Evolutionary conservation across 441 rosid genomes (phyloP).

Genomic region (Populus hybrid): DNA sequence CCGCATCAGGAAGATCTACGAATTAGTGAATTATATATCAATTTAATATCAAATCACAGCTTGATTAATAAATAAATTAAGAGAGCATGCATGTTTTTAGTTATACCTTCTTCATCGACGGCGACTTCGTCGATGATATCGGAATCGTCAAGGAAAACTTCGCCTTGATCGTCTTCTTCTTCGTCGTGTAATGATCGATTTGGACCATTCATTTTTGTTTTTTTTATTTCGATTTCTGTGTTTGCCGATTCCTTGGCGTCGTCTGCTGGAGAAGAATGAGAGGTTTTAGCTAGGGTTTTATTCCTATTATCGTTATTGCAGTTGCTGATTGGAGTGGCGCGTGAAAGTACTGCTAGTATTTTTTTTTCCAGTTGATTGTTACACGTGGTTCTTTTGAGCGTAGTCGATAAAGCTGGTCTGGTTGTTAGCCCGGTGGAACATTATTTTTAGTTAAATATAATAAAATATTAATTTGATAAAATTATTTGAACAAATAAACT

Average conservation of each 20-base stretch:
- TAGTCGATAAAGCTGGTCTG: neutral
- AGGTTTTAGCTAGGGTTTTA: slow-evolving; percentile 2
- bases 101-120: slow-evolving; percentile 70
- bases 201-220: slow-evolving; percentile 27
- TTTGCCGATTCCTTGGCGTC: neutral
- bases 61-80: neutral
- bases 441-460: neutral
- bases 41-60: neutral
- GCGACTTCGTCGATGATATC: slow-evolving; percentile 62
- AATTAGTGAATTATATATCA: neutral
- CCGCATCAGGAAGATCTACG: slow-evolving; percentile 62
- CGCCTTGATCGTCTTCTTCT: slow-evolving; percentile 62
- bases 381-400: neutral
- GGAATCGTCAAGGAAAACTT: slow-evolving; percentile 65
- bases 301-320: neutral
- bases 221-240: neutral
- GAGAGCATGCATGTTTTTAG: neutral
- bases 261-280: neutral
- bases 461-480: neutral
- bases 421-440: neutral
- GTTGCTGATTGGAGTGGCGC: neutral
- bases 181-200: slow-evolving; percentile 4
- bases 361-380: neutral
- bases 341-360: neutral
- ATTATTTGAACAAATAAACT: no score